Base-by-base conservation (phyloP, 129 eudicot genomes). In the Ambrosia artemisiifolia region DNA sequence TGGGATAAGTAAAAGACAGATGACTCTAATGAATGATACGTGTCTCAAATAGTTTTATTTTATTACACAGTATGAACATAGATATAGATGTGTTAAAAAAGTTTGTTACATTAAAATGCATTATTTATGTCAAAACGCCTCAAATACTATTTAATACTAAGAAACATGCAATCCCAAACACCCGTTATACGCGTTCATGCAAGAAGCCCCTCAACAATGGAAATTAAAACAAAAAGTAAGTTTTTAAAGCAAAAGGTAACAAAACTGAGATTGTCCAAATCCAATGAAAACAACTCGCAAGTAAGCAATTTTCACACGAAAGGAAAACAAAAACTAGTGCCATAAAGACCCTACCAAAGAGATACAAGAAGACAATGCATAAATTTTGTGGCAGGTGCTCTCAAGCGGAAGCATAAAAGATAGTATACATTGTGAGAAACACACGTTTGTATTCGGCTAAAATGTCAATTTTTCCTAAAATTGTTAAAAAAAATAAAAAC, bases 241-340 rank as follows among this genome's bases (percentile, higher is more conserved):
- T 57, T 34, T 67, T 43, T 65, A 46, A 68, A 48, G 11, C 69
- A 17, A 56, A 32, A 68, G 62, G 61, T 38, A 55, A 55, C 34
- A 55, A 57, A 28, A 57, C 16, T 28, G 16, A 30, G 56, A 77
- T 70, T 7, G 16, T 19, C 67, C 20, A 63, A 70, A 70, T 70
- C 71, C 71, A 36, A 5, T 38, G 33, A 78, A 62, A 51, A 50
- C 71, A 78, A 78, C 75, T 1, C 30, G 2, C 46, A 51, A 70
- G 12, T 0, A 63, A 17, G 24, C 38, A 71, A 70, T 63, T 70
- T 63, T 63, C 77, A 63, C 61, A 70, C 79, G 69, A 63, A 78
- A 63, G 28, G 49, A 70, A 63, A 36, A 70, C 36, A 36, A 49
- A 49, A 13, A 11, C 65, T 32, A 44, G 68, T 60, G 68, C 75